These are phyloP conservation scores for Aspergillus niger DNA, from an alignment of 2,329 filamentous ascomycete species.

Conservation along the genomic window DNA sequence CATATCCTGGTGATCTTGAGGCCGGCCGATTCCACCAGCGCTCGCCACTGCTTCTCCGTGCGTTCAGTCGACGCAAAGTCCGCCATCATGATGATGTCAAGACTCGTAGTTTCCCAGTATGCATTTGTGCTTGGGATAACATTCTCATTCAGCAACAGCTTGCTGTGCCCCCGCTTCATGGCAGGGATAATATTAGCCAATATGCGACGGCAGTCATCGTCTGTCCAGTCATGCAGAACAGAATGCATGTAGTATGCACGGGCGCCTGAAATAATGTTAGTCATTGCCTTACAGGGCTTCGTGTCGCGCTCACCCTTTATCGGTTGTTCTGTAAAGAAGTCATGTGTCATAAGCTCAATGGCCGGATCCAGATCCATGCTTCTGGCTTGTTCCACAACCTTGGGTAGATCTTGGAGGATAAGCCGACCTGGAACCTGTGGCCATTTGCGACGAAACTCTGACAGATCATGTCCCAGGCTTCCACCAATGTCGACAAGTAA, in stretches of 20 bases:
- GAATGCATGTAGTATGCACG: constrained; percentile 29
- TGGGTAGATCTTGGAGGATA: constrained; percentile 53
- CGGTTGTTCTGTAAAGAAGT: constrained; percentile 52
- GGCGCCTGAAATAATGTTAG: constrained; percentile 27
- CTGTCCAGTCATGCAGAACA: constrained; percentile 35
- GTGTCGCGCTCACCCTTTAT: constrained; percentile 39
- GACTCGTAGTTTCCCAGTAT: constrained; percentile 32
- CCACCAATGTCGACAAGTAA: constrained; percentile 50
- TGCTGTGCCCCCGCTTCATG: constrained; percentile 45
- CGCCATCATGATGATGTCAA: constrained; percentile 50
- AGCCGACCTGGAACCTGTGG: constrained; percentile 45
- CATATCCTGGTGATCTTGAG: constrained; percentile 42
- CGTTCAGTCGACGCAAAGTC: constrained; percentile 43
- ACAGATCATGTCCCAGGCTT: constrained; percentile 44
- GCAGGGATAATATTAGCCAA: constrained; percentile 27
- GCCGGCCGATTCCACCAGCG: constrained; percentile 36
- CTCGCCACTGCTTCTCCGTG: constrained; percentile 42
- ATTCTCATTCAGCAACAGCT: constrained; percentile 49
- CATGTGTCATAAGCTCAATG: constrained; percentile 43
- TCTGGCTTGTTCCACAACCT: constrained; percentile 33
- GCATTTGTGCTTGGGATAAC: constrained; percentile 43
- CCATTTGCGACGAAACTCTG: constrained; percentile 41
- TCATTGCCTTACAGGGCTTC: neutral
- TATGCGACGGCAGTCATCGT: constrained; percentile 35
- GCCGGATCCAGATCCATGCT: constrained; percentile 13